A percentile compares a stretch with the other conserved stretches of the same genome.
phyloP scores from a whole-genome alignment of 2,329 filamentous ascomycete genomes.

The Aureobasidium musti region DNA sequence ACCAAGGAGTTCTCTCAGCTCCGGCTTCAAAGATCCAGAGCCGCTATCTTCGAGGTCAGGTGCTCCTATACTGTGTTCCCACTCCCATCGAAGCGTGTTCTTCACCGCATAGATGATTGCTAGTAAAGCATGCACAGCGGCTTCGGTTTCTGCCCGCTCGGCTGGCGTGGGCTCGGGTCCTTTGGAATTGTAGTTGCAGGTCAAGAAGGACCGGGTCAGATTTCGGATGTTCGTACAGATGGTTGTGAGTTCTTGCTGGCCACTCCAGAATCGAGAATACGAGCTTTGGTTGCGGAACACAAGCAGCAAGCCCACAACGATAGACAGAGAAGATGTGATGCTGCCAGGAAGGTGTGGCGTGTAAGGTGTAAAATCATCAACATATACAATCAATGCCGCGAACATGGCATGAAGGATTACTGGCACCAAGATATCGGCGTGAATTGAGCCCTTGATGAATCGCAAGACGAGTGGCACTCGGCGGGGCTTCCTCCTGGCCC shows the following conservation, averaged over 20 bases:
- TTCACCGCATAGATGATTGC: conserved; percentile 65
- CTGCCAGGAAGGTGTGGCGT: conserved; percentile 55
- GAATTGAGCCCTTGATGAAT: conserved; percentile 65
- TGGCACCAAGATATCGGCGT: conserved; percentile 59
- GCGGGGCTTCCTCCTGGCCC: conserved; percentile 44
- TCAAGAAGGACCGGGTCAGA: conserved; percentile 58
- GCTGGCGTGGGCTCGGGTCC: conserved; percentile 41
- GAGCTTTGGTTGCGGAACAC: conserved; percentile 66
- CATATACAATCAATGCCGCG: conserved; percentile 59
- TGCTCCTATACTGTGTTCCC: conserved; percentile 48
- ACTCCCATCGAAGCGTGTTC: conserved; percentile 65
- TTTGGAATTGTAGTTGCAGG: conserved; percentile 45
- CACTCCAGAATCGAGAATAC: conserved; percentile 65
- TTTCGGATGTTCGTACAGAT: conserved; percentile 62
- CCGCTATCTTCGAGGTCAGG: conserved; percentile 20
- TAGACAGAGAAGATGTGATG: conserved; percentile 64
- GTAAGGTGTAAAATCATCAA: conserved; percentile 53
- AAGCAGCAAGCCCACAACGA: conserved; percentile 67
- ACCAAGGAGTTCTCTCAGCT: conserved; percentile 11
- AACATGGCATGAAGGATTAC: conserved; percentile 61
- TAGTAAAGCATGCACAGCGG: conserved; percentile 59
- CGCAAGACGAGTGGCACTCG: conserved; percentile 65
- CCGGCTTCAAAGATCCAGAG: conserved; percentile 18
- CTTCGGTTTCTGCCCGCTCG: conserved; percentile 60
- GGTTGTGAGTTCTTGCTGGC: conserved; percentile 53